phyloP scores from a whole-genome alignment of 2,329 filamentous ascomycete species.

The Bipolaris victoriae region DNA sequence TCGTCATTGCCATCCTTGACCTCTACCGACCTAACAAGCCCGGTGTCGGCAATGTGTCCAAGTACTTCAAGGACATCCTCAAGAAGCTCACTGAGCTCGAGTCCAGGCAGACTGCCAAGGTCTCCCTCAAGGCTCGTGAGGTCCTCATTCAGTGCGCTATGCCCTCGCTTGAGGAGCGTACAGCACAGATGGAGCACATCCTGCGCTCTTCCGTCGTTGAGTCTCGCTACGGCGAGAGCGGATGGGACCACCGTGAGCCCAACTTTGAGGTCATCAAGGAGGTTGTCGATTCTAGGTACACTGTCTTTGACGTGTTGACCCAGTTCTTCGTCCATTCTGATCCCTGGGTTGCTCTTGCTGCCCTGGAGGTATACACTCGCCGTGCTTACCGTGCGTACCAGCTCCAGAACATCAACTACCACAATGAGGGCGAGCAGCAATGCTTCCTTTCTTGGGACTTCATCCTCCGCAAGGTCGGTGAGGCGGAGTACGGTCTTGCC shows the following conservation, averaged over 20 bases:
- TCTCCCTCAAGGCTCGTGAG: conserved; percentile 95
- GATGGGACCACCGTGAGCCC: conserved; percentile 94
- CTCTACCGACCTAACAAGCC: conserved; percentile 96
- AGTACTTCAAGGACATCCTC: conserved; percentile 82
- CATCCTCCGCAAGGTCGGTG: conserved; percentile 87
- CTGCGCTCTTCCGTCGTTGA: conserved; percentile 93
- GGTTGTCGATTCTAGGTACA: conserved; percentile 98
- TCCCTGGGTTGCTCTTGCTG: conserved; percentile 90
- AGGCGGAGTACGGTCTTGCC: conserved; percentile 86
- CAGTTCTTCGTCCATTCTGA: conserved; percentile 95
- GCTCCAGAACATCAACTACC: conserved; percentile 86
- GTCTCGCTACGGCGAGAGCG: conserved; percentile 95
- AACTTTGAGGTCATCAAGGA: conserved; percentile 92
- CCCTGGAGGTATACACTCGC: conserved; percentile 94
- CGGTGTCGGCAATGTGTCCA: conserved; percentile 83
- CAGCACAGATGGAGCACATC: conserved; percentile 98
- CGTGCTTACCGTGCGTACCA: conserved; percentile 96
- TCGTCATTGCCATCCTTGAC: conserved; percentile 88
- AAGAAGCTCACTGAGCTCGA: conserved; percentile 90
- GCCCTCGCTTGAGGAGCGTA: conserved; percentile 93
- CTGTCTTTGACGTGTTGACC: conserved; percentile 93
- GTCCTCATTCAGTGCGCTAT: conserved; percentile 96
- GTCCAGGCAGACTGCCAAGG: conserved; percentile 86
- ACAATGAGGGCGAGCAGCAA: conserved; percentile 74
- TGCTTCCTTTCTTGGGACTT: conserved; percentile 96